Evolutionary conservation across 192 early-diverging fungal genomes (phyloP).

Genomic region (Mortierella claussenii): DNA sequence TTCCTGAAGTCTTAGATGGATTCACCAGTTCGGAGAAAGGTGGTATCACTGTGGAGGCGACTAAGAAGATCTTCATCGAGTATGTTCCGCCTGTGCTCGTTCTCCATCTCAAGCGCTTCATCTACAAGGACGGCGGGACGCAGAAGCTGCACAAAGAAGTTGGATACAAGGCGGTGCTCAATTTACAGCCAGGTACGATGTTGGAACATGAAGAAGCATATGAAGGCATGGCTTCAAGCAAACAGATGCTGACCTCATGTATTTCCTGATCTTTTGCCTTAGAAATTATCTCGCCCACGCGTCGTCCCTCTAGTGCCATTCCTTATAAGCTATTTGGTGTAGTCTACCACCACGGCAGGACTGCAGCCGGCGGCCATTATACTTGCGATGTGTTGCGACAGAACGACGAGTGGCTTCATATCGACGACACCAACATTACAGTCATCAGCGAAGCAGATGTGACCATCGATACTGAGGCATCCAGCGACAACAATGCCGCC

Average conservation of each 20-base stretch:
- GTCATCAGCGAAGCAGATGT: constrained; percentile 70
- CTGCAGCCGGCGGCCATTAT: constrained; percentile 94
- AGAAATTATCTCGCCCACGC: constrained; percentile 72
- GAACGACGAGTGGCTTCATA: constrained; percentile 85
- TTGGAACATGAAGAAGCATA: not conserved
- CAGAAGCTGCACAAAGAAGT: constrained; percentile 92
- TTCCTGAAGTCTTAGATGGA: constrained; percentile 86
- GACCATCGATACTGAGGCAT: constrained; percentile 27
- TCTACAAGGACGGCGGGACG: constrained; percentile 81
- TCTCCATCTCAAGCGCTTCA: constrained; percentile 94
- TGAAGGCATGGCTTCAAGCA: no score
- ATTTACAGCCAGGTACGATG: constrained; percentile 66
- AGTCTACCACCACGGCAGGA: constrained; percentile 94
- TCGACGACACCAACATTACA: constrained; percentile 89
- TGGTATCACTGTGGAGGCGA: constrained; percentile 60
- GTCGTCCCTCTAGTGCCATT: constrained; percentile 52
- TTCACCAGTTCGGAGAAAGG: constrained; percentile 66
- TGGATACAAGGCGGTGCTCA: constrained; percentile 71
- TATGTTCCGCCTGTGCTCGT: constrained; percentile 89
- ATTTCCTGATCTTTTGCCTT: not conserved
- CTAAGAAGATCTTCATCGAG: constrained; percentile 88
- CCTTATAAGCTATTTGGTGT: constrained; percentile 86
- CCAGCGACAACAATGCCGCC: not conserved
- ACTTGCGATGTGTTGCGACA: constrained; percentile 89
- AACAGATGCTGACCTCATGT: no score